These are phyloP conservation scores for Podospora australis DNA, from an alignment of 495 filamentous ascomycete genomes.

Conservation along the genomic window DNA sequence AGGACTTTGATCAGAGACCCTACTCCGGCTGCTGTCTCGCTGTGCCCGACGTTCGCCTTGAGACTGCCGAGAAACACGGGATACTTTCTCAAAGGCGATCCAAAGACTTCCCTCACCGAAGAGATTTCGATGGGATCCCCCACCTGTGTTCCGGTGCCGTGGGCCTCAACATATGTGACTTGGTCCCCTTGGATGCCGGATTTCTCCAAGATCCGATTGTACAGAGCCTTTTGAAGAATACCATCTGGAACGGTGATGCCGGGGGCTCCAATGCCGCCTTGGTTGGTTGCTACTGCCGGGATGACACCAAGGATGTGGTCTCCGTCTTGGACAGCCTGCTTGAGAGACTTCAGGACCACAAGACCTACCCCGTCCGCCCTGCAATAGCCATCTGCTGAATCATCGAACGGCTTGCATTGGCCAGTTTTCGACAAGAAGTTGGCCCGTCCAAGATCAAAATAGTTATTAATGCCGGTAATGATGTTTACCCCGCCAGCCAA, in stretches of 20 bases:
- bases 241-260: not conserved
- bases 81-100: slow-evolving; percentile 13
- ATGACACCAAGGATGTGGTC: slow-evolving; percentile 54
- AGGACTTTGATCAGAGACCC: slow-evolving; percentile 40
- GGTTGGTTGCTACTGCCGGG: slow-evolving; percentile 43
- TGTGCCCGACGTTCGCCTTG: slow-evolving; percentile 49
- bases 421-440: slow-evolving; percentile 32
- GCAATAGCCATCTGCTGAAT: slow-evolving; percentile 53
- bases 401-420: slow-evolving; percentile 51
- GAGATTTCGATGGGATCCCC: slow-evolving; percentile 1
- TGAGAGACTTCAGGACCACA: slow-evolving; percentile 47
- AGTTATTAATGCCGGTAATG: slow-evolving; percentile 38
- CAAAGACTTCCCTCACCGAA: not conserved
- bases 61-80: slow-evolving; percentile 34
- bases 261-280: slow-evolving; percentile 32
- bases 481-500: slow-evolving; percentile 46
- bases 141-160: slow-evolving; percentile 4
- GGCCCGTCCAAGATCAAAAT: slow-evolving; percentile 21
- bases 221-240: not conserved
- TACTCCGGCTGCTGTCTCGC: slow-evolving; percentile 44
- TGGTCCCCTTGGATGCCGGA: not conserved
- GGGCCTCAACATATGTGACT: slow-evolving; percentile 1
- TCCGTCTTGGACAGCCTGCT: slow-evolving; percentile 38
- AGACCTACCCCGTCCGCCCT: slow-evolving; percentile 52
- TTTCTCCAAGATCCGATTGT: not conserved